Evolutionary conservation across 345 rosid genomes (phyloP).

Genomic region (Euphorbia lathyris): DNA sequence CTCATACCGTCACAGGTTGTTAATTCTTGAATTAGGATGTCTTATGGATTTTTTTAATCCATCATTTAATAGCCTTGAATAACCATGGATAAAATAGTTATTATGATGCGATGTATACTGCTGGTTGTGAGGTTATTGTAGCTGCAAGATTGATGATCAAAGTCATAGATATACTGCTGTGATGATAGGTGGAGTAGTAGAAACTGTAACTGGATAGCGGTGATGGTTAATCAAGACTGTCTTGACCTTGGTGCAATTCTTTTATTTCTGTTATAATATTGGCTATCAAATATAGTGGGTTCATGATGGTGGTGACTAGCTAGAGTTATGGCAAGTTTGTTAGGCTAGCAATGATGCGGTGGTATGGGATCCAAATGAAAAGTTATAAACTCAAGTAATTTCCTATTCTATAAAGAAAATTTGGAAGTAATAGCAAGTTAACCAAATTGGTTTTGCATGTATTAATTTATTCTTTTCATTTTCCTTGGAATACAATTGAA

Average conservation of each 20-base stretch:
- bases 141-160: not conserved
- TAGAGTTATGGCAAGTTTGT: not conserved
- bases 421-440: not conserved
- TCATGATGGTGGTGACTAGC: not conserved
- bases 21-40: not conserved
- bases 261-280: not conserved
- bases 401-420: not conserved
- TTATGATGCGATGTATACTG: not conserved
- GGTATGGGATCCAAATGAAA: not conserved
- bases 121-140: not conserved
- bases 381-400: not conserved
- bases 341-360: not conserved
- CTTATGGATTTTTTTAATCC: not conserved
- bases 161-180: not conserved
- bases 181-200: not conserved
- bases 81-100: not conserved
- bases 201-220: not conserved
- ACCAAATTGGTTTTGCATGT: not conserved
- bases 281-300: not conserved
- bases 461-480: not conserved
- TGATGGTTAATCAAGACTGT: too few species aligned
- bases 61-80: not conserved
- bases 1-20: not conserved
- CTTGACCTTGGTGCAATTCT: not conserved
- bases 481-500: not conserved